Base-by-base conservation (phyloP, 2,329 filamentous ascomycete species). In the Xylariaceae sp. region DNA sequence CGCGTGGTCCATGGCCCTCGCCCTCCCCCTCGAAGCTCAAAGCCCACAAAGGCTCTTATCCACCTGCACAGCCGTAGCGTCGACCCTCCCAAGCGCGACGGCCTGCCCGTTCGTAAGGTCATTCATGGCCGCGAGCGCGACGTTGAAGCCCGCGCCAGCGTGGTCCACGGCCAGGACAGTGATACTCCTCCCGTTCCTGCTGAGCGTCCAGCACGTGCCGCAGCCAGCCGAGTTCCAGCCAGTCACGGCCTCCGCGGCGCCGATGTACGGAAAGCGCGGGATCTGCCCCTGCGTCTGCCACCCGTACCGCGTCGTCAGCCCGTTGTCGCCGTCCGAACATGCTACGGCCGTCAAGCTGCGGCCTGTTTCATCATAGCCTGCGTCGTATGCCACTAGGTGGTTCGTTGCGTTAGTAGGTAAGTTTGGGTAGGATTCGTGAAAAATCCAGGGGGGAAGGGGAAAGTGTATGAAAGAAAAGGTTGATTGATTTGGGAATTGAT, bases 241-340 rank as follows among this genome's bases (percentile, higher is more conserved):
- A 17, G 69, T 69, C n/a, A 88, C 73, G 50, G 74, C 78, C 6
- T 78, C 73, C 17, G 76, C 75, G 28, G 82, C 85, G 29, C 82
- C 86, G 58, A 88, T 80, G 71, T 79, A 76, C 31, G 82, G 80
- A 74, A 83, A 87, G 31, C 65, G 61, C 14, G 78, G 76, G 63
- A 85, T 71, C 26, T 78, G 67, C 50, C 78, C 78, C 73, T 86
- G 82, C 1, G 74, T 84, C 49, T 74, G 69, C 83, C 83, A 89
- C 65, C 79, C 79, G 75, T 84, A 84, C 67, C 78, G 81, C 66
- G 82, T 85, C 61, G 84, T 83, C 60, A 91, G 80, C 56, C 88
- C 88, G 74, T 90, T 87, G 60, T 61, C 43, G 52, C 88, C 88
- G 69, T 91, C 85, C 28, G 85, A 88, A 82, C 88, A 92, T 60